phyloP scores from a whole-genome alignment of 345 rosid genomes.

The Salix udensis region DNA sequence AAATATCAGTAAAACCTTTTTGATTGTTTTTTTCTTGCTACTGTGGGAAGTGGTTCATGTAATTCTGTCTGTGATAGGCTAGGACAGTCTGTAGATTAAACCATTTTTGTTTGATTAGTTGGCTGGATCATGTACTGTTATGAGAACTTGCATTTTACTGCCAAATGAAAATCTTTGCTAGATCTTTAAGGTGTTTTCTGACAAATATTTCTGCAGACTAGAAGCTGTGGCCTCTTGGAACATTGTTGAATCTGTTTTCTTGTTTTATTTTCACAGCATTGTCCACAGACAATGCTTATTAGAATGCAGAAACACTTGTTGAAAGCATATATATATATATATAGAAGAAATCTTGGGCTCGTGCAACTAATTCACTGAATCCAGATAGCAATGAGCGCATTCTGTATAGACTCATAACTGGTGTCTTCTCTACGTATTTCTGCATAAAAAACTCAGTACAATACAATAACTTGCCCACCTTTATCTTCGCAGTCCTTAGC shows the following conservation, averaged over 20 bases:
- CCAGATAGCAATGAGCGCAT: background rate
- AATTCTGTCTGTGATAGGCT: background rate
- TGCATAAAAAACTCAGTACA: background rate
- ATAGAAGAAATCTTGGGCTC: background rate
- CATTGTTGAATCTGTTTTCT: background rate
- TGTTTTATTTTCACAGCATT: background rate
- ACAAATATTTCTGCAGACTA: background rate
- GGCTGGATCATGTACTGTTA: background rate
- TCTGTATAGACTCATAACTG: background rate
- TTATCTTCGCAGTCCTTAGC: background rate
- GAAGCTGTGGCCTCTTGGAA: background rate
- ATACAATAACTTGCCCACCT: background rate
- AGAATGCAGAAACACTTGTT: background rate
- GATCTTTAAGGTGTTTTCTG: background rate
- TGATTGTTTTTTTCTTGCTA: background rate
- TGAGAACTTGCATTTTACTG: background rate
- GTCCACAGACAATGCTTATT: background rate
- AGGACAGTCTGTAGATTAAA: background rate
- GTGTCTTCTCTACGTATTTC: background rate
- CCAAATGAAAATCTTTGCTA: background rate
- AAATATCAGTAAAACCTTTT: constrained; percentile 3
- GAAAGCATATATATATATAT: background rate
- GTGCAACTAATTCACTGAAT: background rate
- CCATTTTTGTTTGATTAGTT: background rate
- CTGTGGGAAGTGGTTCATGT: background rate